These are phyloP conservation scores for Diaporthe sp. DNA, from an alignment of 2,329 filamentous ascomycete genomes.

Conservation along the genomic window DNA sequence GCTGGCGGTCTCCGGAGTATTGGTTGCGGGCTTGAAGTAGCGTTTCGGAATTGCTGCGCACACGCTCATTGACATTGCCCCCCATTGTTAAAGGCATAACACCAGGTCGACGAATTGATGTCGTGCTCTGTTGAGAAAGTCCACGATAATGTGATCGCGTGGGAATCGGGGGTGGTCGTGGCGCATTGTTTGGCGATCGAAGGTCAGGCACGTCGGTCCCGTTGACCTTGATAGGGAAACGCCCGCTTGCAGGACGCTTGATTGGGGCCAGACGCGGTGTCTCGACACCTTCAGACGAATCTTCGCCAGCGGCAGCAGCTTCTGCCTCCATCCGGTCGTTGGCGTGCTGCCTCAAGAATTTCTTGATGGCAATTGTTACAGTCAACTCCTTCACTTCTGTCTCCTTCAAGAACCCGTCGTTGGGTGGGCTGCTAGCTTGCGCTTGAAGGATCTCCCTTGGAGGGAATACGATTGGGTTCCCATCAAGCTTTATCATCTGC, in stretches of 20 bases:
- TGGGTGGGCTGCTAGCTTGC: constrained; percentile 64
- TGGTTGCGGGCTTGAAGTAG: constrained; percentile 58
- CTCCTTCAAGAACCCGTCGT: constrained; percentile 67
- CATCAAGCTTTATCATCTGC: constrained; percentile 89
- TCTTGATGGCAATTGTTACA: constrained; percentile 71
- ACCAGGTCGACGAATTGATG: constrained; percentile 71
- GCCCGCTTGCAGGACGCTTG: constrained; percentile 71
- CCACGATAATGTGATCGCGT: constrained; percentile 84
- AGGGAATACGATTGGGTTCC: constrained; percentile 86
- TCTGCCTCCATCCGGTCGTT: constrained; percentile 65
- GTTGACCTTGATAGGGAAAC: constrained; percentile 77
- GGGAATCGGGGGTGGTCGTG: constrained; percentile 80
- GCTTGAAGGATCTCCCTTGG: constrained; percentile 75
- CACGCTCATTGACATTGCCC: constrained; percentile 71
- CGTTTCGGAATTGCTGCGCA: constrained; percentile 74
- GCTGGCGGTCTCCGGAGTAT: constrained; percentile 62
- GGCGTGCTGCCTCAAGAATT: constrained; percentile 65
- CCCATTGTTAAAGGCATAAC: constrained; percentile 78
- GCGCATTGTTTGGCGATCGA: constrained; percentile 71
- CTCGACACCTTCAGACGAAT: constrained; percentile 79
- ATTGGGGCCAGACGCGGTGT: constrained; percentile 76
- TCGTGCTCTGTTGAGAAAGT: constrained; percentile 73
- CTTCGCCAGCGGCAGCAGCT: constrained; percentile 56
- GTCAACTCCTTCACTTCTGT: constrained; percentile 72
- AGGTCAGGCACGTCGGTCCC: constrained; percentile 75